These are phyloP conservation scores for Elsinoe arachidis DNA, from an alignment of 2,329 filamentous ascomycete species.

Conservation along the genomic window DNA sequence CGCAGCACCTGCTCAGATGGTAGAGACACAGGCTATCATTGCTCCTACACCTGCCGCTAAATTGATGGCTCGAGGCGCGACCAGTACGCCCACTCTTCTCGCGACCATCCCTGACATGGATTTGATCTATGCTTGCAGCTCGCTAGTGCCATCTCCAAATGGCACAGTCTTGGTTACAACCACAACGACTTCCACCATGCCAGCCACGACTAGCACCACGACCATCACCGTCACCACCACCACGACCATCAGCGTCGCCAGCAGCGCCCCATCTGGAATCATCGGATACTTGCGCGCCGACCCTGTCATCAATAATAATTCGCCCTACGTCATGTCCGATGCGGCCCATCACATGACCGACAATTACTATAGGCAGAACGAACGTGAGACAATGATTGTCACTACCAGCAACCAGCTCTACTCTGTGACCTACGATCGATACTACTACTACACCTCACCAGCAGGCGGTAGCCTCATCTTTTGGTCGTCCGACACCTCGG, in stretches of 20 bases:
- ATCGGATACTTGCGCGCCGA: constrained; percentile 13
- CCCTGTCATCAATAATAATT: constrained; percentile 4
- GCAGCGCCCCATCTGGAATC: constrained; percentile 12
- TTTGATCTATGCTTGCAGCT: constrained; percentile 5
- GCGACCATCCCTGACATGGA: not conserved
- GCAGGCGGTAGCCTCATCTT: constrained; percentile 7
- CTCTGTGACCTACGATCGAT: constrained; percentile 13
- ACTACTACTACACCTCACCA: constrained; percentile 12
- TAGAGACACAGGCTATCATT: not conserved
- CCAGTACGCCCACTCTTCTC: not conserved
- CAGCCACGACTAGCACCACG: not conserved
- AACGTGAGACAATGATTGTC: constrained; percentile 13
- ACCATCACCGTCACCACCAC: constrained; percentile 1
- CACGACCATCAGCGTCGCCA: constrained; percentile 10
- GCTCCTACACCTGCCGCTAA: not conserved
- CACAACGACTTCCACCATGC: constrained; percentile 4
- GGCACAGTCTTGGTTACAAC: not conserved
- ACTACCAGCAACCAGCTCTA: constrained; percentile 13
- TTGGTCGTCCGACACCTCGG: not conserved
- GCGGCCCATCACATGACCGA: constrained; percentile 15
- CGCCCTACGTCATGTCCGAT: constrained; percentile 12
- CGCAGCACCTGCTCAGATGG: not conserved
- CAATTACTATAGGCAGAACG: constrained; percentile 12
- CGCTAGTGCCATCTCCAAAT: not conserved
- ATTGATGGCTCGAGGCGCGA: not conserved